Percentiles rank a stretch among this genome's conserved stretches.
phyloP scores from a whole-genome alignment of 2,329 filamentous ascomycete species.

The Cladorrhinum sp. region DNA sequence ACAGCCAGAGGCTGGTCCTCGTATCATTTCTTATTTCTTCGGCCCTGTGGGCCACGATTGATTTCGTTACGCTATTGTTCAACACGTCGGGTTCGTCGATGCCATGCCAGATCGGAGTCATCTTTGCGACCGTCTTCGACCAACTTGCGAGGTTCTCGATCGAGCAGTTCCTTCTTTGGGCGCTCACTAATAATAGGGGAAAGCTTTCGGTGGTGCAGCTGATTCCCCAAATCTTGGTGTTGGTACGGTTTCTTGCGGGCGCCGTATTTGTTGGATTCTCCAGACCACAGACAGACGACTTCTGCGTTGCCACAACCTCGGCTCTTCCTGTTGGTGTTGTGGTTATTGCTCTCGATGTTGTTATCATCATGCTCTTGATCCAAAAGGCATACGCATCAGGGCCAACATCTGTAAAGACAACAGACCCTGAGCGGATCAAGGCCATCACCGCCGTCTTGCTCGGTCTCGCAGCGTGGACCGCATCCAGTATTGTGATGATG shows the following conservation, averaged over 20 bases:
- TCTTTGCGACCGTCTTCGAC: constrained; percentile 54
- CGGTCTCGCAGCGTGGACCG: constrained; percentile 53
- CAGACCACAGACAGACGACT: constrained; percentile 48
- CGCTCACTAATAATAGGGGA: constrained; percentile 38
- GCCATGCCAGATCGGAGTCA: constrained; percentile 51
- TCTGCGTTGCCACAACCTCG: constrained; percentile 50
- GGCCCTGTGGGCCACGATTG: constrained; percentile 52
- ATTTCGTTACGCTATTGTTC: constrained; percentile 51
- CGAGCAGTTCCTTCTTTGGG: constrained; percentile 55
- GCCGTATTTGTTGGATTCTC: constrained; percentile 55
- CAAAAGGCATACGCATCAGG: constrained; percentile 40
- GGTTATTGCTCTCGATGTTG: constrained; percentile 44
- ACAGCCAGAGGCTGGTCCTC: constrained; percentile 64
- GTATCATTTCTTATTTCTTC: constrained; percentile 50
- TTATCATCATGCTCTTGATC: constrained; percentile 43
- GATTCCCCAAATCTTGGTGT: constrained; percentile 46
- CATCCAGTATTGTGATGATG: constrained; percentile 49
- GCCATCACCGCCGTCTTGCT: constrained; percentile 41
- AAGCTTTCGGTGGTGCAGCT: constrained; percentile 36
- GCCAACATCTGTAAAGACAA: constrained; percentile 35
- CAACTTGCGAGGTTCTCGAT: constrained; percentile 53
- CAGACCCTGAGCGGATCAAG: constrained; percentile 35
- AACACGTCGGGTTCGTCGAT: constrained; percentile 38
- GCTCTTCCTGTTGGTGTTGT: constrained; percentile 44
- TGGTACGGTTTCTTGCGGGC: constrained; percentile 50